Evolutionary conservation across 257 asterid species (phyloP), one percentile per base, ranked within the genome.

Genomic region (Solanum gracilifrons): DNA sequence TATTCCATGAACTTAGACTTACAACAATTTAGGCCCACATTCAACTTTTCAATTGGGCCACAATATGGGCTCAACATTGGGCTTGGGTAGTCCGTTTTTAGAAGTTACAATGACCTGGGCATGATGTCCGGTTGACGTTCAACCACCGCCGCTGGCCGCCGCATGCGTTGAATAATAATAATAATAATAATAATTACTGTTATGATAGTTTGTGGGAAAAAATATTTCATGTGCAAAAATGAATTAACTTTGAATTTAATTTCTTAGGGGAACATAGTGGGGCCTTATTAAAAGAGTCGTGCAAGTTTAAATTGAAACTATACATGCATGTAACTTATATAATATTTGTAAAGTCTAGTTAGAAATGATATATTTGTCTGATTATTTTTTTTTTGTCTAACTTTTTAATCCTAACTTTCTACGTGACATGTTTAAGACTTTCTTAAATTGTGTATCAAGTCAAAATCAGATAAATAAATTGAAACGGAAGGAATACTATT

Each of bases 261-360:
- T 82, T 48, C 51, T 29, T 9, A 31, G 4, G 69, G 85, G 85
- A 48, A 32, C 69, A 82, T 29, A 29, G 85, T 82, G 85, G 85
- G 69, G 32, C 85, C 85, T 48, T 48, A 18, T 48, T 48, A 21
- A 20, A 82, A 82, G 69, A 82, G 85, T 48, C 85, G 85, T 82
- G 85, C 71, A 82, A 82, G 85, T 48, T 82, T 18, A 82, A 82
- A 82, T n/a, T 29, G 69, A 31, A 29, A 46, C 13, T 16, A 82
- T 82, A 29, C 41, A 82, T 9, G 13, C 35, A 31, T 31, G 72
- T 25, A 25, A 5, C 3, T 1, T 29, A 29, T 29, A 64, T 64
- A 64, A n/a, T 64, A 16, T 46, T 29, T 48, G 11, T 16, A 5
- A 31, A 80, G 68, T 80, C 27, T 43, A 43, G 85, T 29, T 43